Percentiles rank a stretch among this genome's conserved stretches.
These are phyloP conservation scores for Spergularia azorica DNA, from an alignment of 179 eudicot species.

Conservation along the genomic window DNA sequence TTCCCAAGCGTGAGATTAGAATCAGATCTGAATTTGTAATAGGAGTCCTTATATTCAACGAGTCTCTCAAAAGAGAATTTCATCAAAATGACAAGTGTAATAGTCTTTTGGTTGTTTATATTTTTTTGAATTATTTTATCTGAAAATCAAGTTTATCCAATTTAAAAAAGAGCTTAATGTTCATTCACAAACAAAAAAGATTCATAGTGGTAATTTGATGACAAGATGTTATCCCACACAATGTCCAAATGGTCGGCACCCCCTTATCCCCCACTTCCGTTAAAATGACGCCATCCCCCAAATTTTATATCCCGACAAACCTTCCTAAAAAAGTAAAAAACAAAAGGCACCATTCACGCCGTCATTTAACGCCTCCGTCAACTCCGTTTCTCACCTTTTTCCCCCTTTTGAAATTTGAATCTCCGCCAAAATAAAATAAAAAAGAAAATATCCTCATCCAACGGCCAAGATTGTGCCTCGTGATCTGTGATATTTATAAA, in stretches of 20 bases:
- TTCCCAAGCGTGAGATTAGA: too few species aligned
- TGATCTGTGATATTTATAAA: slow-evolving; percentile 26
- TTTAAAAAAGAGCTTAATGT: too few species aligned
- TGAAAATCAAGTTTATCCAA: too few species aligned
- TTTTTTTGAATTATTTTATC: too few species aligned
- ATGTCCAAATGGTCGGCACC: slow-evolving; percentile 9
- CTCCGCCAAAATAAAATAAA: background rate
- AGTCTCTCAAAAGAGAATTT: too few species aligned
- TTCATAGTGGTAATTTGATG: background rate
- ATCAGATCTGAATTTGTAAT: too few species aligned
- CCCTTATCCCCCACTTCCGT: background rate
- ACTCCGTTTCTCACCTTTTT: background rate
- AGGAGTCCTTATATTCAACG: too few species aligned
- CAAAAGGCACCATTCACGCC: background rate
- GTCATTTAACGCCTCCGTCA: slow-evolving; percentile 11
- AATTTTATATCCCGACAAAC: background rate
- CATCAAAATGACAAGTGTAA: too few species aligned
- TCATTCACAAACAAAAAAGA: background rate
- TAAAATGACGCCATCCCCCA: background rate
- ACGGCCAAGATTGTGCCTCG: slow-evolving; percentile 28
- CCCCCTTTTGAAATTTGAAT: slow-evolving; percentile 27
- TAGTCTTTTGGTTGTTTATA: too few species aligned
- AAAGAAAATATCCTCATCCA: background rate
- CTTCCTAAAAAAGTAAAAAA: background rate
- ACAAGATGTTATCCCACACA: background rate